These are phyloP conservation scores for Aureobasidium melanogenum DNA, from an alignment of 2,329 filamentous ascomycete species.

Conservation along the genomic window DNA sequence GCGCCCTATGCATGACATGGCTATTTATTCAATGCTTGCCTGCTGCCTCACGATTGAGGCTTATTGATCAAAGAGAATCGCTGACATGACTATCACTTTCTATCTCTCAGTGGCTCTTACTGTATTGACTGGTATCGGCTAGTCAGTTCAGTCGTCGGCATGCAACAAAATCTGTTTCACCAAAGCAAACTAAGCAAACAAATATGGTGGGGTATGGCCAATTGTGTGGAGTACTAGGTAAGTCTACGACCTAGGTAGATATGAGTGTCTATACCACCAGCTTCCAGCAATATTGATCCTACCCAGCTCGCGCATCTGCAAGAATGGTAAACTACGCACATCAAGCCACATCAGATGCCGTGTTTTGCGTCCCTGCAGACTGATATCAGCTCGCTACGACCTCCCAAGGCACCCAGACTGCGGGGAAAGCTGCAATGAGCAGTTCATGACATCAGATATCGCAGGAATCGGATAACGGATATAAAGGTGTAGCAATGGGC, in stretches of 20 bases:
- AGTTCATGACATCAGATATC: slow-evolving; percentile 2
- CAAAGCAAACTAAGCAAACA: neutral
- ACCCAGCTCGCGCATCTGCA: neutral
- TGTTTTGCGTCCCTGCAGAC: neutral
- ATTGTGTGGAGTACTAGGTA: neutral
- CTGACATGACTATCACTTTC: neutral
- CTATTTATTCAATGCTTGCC: neutral
- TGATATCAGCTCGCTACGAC: neutral
- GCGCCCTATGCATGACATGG: neutral
- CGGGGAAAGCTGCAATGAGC: slow-evolving; percentile 3
- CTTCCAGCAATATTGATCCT: neutral
- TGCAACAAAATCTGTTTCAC: neutral
- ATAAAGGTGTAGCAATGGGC: neutral
- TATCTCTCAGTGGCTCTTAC: neutral
- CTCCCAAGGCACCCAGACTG: neutral
- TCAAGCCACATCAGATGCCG: neutral
- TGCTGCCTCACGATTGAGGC: neutral
- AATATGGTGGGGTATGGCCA: neutral
- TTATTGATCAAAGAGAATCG: neutral
- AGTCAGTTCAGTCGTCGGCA: neutral
- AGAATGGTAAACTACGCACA: neutral
- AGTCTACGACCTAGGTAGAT: neutral
- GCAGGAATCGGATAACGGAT: neutral
- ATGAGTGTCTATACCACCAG: neutral
- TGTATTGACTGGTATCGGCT: neutral